Conservation (phyloP, 768 basidiomycete species). For the Pleurotus pulmonarius region DNA sequence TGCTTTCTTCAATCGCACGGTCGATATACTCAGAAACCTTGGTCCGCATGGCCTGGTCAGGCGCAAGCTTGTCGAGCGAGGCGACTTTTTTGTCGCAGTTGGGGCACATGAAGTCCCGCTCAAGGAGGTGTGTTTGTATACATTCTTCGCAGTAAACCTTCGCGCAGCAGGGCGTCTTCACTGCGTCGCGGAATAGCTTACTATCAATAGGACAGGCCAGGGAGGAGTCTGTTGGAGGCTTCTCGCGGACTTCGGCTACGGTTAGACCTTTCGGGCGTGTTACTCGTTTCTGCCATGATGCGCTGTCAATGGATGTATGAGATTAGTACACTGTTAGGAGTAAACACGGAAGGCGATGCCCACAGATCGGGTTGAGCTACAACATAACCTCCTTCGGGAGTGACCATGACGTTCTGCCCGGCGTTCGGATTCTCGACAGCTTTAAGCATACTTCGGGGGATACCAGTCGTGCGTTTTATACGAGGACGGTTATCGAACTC, state of each 20-base stretch:
- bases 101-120: slow-evolving; percentile 93
- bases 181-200: slow-evolving; percentile 90
- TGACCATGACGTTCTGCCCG: slow-evolving; percentile 92
- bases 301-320: slow-evolving; percentile 39
- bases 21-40: slow-evolving; percentile 83
- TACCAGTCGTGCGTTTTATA: slow-evolving; percentile 97
- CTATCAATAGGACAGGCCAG: slow-evolving; percentile 90
- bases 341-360: slow-evolving; percentile 22
- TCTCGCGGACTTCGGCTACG: slow-evolving; percentile 86
- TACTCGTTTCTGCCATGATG: slow-evolving; percentile 93
- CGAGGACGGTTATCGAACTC: slow-evolving; percentile 93
- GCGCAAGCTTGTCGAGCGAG: slow-evolving; percentile 80
- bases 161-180: slow-evolving; percentile 93
- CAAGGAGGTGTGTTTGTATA: slow-evolving; percentile 89
- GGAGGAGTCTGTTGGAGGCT: slow-evolving; percentile 70
- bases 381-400: slow-evolving; percentile 97
- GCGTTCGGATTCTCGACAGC: slow-evolving; percentile 84
- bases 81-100: slow-evolving; percentile 85
- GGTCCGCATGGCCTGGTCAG: slow-evolving; percentile 77
- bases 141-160: slow-evolving; percentile 95
- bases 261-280: slow-evolving; percentile 77
- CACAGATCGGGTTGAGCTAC: slow-evolving; percentile 96
- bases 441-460: slow-evolving; percentile 95
- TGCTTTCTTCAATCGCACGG: slow-evolving; percentile 73
- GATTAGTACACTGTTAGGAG: background rate